phyloP scores from a whole-genome alignment of 306 rosid species.

The Cyamopsis tetragonoloba region DNA sequence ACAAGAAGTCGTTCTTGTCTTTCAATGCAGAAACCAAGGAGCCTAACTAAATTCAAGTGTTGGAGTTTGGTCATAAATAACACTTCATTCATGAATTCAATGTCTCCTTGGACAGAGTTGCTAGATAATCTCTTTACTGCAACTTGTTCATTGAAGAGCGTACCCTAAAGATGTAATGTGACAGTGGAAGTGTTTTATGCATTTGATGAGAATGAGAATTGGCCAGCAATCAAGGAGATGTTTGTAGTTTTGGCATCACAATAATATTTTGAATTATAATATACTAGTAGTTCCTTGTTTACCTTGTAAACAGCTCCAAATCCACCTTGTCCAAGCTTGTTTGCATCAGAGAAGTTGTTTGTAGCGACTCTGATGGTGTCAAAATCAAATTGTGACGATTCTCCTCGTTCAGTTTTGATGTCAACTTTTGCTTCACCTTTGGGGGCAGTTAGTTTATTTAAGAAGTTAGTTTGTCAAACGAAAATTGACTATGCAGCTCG shows the following conservation, averaged over 20 bases:
- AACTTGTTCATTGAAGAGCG: slow-evolving; percentile 24
- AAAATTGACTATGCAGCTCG: background rate
- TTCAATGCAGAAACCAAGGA: slow-evolving; percentile 48
- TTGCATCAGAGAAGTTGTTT: slow-evolving; percentile 39
- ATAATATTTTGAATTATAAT: background rate
- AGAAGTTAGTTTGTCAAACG: background rate
- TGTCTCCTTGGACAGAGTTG: slow-evolving; percentile 41
- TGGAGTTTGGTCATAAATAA: slow-evolving; percentile 38
- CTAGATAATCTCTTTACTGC: slow-evolving; percentile 45
- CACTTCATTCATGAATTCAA: slow-evolving; percentile 56
- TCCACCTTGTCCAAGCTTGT: slow-evolving; percentile 58
- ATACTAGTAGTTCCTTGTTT: background rate
- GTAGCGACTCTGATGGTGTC: slow-evolving; percentile 33
- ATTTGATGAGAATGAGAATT: background rate
- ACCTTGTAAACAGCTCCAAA: slow-evolving; percentile 63
- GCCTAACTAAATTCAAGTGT: slow-evolving; percentile 50
- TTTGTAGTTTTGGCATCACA: background rate
- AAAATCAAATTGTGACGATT: slow-evolving; percentile 30
- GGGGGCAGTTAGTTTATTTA: background rate
- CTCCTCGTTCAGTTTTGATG: background rate
- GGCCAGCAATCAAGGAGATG: background rate
- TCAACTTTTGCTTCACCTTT: background rate
- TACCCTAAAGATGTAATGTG: slow-evolving; percentile 32
- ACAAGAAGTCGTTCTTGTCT: slow-evolving; percentile 44
- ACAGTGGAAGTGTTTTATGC: background rate